Evolutionary conservation across 768 basidiomycete species (phyloP), one percentile per base, ranked within the genome.

Genomic region (Tricholomella constricta): DNA sequence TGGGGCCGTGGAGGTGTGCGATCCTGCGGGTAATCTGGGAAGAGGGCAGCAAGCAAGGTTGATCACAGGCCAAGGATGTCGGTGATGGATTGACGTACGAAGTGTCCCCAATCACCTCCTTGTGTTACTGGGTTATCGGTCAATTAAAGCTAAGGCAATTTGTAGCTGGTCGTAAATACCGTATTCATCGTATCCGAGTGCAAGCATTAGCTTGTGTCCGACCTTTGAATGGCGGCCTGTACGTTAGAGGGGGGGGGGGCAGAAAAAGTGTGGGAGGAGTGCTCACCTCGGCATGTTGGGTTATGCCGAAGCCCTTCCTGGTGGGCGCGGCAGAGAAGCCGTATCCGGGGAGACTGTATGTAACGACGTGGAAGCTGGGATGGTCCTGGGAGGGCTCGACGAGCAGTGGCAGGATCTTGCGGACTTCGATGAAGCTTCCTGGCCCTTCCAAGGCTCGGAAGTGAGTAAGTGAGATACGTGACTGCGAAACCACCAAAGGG

Each of bases 331-430:
- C 72, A 0, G 85, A 85, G 63, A 86, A 86, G 0, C 83, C 86
- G 65, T 66, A 87, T 0, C 82, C 83, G 11, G 86, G 85, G 2
- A 87, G 58, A 57, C 83, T 80, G 9, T 78, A 56, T 0, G 79
- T 81, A 1, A 88, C 83, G 19, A 87, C 82, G 52, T 87, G 85
- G 69, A 88, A 87, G 43, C 76, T 79, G 1, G 84, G 85, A 47
- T 73, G 63, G 4, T 79, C 71, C 0, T 71, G 49, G 4, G 77
- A 73, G 1, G 68, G 69, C 14, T 72, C 60, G 0, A 76, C 71
- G 48, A 88, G 69, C 15, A 85, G 59, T 0, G 85, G 80, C 0
- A 87, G 68, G 3, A 87, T 65, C 67, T 85, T 86, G 48, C 70
- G 65, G 8, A 78, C 79, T 68, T 88, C 85, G 5, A 78, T 55